phyloP scores from a whole-genome alignment of 768 basidiomycete genomes.

The Psilocybe cyanescens region DNA sequence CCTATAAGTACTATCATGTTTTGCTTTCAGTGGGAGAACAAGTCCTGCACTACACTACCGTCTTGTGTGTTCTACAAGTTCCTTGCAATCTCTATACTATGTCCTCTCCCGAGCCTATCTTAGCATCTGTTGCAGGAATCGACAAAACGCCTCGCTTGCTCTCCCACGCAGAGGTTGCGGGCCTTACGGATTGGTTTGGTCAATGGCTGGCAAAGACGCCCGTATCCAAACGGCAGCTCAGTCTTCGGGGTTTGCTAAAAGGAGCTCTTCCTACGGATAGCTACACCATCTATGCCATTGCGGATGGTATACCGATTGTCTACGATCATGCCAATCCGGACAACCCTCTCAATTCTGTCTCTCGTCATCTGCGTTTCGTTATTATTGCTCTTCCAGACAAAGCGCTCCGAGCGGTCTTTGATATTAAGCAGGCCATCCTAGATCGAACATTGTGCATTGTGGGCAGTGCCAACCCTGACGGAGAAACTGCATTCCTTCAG shows the following conservation, averaged over 20 bases:
- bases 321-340: slow-evolving; percentile 1
- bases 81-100: not conserved
- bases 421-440: not conserved
- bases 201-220: slow-evolving; percentile 4
- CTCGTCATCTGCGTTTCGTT: slow-evolving; percentile 1
- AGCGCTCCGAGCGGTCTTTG: not conserved
- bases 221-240: not conserved
- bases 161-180: not conserved
- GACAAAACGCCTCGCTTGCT: slow-evolving; percentile 5
- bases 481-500: not conserved
- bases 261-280: not conserved
- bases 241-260: not conserved
- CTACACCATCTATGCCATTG: not conserved
- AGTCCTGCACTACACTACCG: no score
- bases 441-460: slow-evolving; percentile 4
- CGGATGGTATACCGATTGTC: slow-evolving; percentile 3
- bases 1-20: not conserved
- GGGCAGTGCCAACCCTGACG: not conserved
- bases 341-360: slow-evolving; percentile 4
- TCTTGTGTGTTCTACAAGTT: not conserved
- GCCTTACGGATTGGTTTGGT: slow-evolving; percentile 8
- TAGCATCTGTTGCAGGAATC: slow-evolving; percentile 6
- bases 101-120: not conserved
- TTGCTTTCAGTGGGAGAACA: not conserved
- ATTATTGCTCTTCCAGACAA: slow-evolving; percentile 4